Evolutionary conservation across 2,329 filamentous ascomycete species (phyloP), one percentile per base, ranked within the genome.

Genomic region (Colletotrichum sansevieriae): DNA sequence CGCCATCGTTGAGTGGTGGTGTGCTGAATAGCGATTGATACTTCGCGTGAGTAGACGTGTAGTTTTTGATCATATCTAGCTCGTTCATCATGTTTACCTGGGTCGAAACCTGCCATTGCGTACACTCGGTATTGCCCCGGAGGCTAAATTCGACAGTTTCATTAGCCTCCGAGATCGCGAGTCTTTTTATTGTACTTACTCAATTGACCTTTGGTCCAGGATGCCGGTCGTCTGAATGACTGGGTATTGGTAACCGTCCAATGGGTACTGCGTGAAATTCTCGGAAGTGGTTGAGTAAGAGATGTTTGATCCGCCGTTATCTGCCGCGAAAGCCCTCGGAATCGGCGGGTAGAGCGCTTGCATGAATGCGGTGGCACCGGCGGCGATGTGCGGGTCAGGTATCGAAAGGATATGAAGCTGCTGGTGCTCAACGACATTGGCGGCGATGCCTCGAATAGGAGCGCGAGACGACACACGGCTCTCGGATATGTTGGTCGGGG

Each of bases 281-380:
- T 88, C 88, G 75, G 92, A 89, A 18, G 39, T 12, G 8, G 65
- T 65, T 43, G 70, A 66, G 11, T 56, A 62, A 12, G 71, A 69
- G 9, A 72, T 47, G 22, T 71, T 72, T 4, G 72, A 70, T 22
- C 78, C 78, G 15, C 76, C 78, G 13, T 82, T 82, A 2, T 82
- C 76, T 4, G 77, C 75, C 6, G 78, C 74, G 37, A 80, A 81
- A 0, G 74, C 71, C 10, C 74, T 69, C 4, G 83, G 83, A 0
- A 87, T 85, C 0, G 93, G 92, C 2, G 94, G 94, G 75, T 97
- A 97, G 4, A 97, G 83, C 4, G 91, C 94, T 77, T 97, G 94
- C 73, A 96, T 81, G 78, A 97, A 97, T 0, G 91, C 93, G 59
- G 88, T 82, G 39, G 92, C 93, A 3, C 92, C 90, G 69, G 86